Evolutionary conservation across 179 eudicot genomes (phyloP), one percentile per base, ranked within the genome.

Genomic region (Corrigiola litoralis): DNA sequence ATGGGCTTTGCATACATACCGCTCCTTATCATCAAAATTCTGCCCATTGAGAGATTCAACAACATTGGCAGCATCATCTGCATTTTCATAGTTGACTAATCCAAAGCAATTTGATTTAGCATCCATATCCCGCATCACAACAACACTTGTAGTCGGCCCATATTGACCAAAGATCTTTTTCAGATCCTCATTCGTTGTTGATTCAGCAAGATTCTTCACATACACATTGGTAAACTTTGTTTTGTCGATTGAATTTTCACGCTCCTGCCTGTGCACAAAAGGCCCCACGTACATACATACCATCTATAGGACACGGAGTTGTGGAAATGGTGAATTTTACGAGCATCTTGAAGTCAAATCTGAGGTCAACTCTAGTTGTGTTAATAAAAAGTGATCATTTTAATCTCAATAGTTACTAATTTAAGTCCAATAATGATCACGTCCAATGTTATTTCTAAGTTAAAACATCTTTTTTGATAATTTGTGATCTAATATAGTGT

Each of bases 1-100:
- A 73, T 89, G 92, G n/a, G 96, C 96, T 72, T 78, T 86, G 16
- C 92, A 92, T 48, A 89, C 96, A 79, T 77, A 89, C 92, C 86
- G 86, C 61, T 83, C 95, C 65, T 89, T 85, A 16, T 82, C 85
- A 56, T 87, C 87, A 58, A 89, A 55, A 41, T 66, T 79, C 59
- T 76, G 68, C 16, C 88, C 92, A 67, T 89, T 86, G 5, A 86
- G 61, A 52, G 77, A 77, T 2, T 84, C 90, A 56, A 86, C 96
- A 44, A 92, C 87, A 31, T 53, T 76, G 53, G 90, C 90, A 70
- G 92, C 96, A 74, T 82, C 92, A 37, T 86, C 92, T 5, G 90
- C 61, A 66, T 75, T 84, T 58, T 89, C 87, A 73, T 86, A 89
- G 69, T 89, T 89, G 9, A 89, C 86, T 72, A 89, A 89, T 2